Percentiles rank a stretch among this genome's conserved stretches.
phyloP scores from a whole-genome alignment of 192 early-diverging fungal species.

The Fimicolochytrium jonesii region DNA sequence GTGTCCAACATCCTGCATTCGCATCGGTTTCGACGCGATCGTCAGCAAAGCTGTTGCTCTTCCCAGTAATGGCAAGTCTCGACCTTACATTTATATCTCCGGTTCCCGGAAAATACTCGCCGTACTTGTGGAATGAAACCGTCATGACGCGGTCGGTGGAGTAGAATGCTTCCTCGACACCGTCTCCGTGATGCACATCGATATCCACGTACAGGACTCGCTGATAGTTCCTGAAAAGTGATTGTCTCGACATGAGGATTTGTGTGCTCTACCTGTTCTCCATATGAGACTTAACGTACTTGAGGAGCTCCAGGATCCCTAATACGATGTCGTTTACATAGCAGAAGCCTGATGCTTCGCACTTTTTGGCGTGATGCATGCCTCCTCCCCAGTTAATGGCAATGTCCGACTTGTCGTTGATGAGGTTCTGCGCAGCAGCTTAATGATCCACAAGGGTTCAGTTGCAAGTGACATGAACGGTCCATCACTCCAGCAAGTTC shows the following conservation, averaged over 20 bases:
- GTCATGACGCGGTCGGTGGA: conserved; percentile 92
- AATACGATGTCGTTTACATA: conserved; percentile 98
- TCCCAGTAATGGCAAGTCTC: not conserved
- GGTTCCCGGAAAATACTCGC: conserved; percentile 96
- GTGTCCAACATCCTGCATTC: conserved; percentile 77
- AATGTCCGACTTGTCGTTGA: conserved; percentile 78
- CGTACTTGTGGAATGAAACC: conserved; percentile 93
- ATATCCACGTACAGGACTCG: conserved; percentile 95
- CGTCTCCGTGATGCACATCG: conserved; percentile 97
- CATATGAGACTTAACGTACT: conserved; percentile 32
- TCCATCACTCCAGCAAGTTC: too few species aligned
- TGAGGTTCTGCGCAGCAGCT: conserved; percentile 84
- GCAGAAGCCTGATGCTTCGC: conserved; percentile 92
- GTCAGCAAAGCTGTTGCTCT: not conserved
- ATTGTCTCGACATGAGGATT: too few species aligned
- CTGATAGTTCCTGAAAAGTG: conserved; percentile 53
- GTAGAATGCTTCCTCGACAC: conserved; percentile 95
- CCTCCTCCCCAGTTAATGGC: conserved; percentile 99
- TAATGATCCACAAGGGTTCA: not conserved
- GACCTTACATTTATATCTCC: conserved; percentile 78
- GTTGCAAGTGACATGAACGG: conserved; percentile 8
- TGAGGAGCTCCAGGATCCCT: conserved; percentile 81
- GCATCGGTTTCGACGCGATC: not conserved
- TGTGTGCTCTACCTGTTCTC: too few species aligned
- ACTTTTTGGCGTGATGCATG: conserved; percentile 85